phyloP scores from a whole-genome alignment of 2,329 filamentous ascomycete genomes.

The Talaromyces rugulosus region DNA sequence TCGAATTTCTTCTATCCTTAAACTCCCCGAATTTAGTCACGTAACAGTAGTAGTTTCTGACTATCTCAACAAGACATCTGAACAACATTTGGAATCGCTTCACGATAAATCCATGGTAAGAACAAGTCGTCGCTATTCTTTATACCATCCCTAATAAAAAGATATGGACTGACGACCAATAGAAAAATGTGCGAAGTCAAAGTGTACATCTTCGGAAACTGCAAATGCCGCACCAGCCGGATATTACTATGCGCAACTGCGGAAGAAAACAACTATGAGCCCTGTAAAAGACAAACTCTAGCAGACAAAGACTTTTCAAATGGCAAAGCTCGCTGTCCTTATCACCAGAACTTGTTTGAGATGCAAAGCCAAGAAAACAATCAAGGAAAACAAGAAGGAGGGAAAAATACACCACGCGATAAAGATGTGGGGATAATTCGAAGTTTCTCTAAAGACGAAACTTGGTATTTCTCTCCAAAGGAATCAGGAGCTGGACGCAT shows the following conservation, averaged over 20 bases:
- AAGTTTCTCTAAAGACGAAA: background rate
- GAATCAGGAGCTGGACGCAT: background rate
- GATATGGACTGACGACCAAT: background rate
- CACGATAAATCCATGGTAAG: background rate
- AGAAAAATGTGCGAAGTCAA: background rate
- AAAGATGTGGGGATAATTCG: background rate
- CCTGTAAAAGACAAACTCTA: background rate
- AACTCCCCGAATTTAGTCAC: background rate
- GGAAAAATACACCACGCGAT: background rate
- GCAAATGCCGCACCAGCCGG: background rate
- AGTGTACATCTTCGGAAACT: background rate
- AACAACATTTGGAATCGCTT: background rate
- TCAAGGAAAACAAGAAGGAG: background rate
- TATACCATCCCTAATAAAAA: background rate
- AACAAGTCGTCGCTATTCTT: background rate
- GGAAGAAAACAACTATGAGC: background rate
- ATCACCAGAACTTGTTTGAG: background rate
- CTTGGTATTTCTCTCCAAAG: background rate
- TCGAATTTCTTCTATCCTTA: background rate
- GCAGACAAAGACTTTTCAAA: background rate
- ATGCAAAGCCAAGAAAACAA: background rate
- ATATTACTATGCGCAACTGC: background rate
- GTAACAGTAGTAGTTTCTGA: background rate
- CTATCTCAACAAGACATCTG: background rate
- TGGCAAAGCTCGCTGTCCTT: background rate